Evolutionary conservation across 495 filamentous ascomycete genomes (phyloP).

Genomic region (Penicillium maclennaniae): DNA sequence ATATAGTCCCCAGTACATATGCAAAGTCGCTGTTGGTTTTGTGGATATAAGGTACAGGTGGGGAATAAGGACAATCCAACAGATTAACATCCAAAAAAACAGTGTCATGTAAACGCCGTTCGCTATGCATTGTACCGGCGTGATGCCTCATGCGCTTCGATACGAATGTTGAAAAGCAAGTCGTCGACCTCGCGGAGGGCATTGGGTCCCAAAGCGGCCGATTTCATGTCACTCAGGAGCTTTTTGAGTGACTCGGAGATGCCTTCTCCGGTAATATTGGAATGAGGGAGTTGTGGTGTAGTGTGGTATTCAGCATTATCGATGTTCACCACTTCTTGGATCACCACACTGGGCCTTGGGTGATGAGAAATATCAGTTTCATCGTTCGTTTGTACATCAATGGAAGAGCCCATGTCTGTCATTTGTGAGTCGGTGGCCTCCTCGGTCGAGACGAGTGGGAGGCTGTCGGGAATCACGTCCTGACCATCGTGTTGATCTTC

Average conservation of each 20-base stretch:
- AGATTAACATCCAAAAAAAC: constrained; percentile 1
- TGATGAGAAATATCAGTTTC: constrained; percentile 1
- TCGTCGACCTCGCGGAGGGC: constrained; percentile 60
- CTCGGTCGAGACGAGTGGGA: constrained; percentile 15
- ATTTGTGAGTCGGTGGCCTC: constrained; percentile 18
- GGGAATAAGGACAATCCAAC: constrained; percentile 21
- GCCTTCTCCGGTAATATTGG: constrained; percentile 11
- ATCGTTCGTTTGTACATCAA: constrained; percentile 17
- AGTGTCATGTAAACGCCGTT: constrained; percentile 31
- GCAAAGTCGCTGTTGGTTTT: constrained; percentile 12
- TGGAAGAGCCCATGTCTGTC: constrained; percentile 4
- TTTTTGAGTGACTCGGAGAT: constrained; percentile 49
- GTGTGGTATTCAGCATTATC: constrained; percentile 19
- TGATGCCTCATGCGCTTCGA: constrained; percentile 59
- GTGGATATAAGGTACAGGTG: constrained; percentile 20
- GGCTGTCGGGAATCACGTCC: constrained; percentile 3
- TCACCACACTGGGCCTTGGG: neutral
- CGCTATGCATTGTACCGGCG: constrained; percentile 47
- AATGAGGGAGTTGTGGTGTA: constrained; percentile 4
- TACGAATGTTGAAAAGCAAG: constrained; percentile 62
- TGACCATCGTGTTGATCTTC: neutral
- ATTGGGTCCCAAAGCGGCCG: constrained; percentile 44
- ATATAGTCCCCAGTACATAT: neutral
- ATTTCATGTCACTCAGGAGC: constrained; percentile 49
- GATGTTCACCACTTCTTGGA: constrained; percentile 5